Evolutionary conservation across 805 yeast species (phyloP), one percentile per base, ranked within the genome.

Genomic region (Ogataea wickerhamii): DNA sequence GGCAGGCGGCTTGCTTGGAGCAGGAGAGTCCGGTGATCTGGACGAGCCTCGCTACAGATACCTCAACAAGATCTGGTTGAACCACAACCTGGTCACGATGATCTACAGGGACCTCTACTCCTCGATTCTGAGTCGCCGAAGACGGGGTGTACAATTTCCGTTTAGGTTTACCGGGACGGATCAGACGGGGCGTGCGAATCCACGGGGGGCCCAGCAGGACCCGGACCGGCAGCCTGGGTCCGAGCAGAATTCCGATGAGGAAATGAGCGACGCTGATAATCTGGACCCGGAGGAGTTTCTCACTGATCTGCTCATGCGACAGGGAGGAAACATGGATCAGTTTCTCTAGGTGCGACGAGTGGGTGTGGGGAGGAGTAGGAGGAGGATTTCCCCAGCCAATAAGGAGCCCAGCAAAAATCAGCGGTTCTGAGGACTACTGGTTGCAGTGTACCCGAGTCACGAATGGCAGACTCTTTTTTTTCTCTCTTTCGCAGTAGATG

Each of bases 51-150:
- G 94, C 37, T 82, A 76, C 57, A 63, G 68, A 24, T 69, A 76
- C 43, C 60, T 83, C 45, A 80, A 74, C 48, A 70, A 70, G 34
- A 55, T 74, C 30, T 85, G 86, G 84, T 57, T 82, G 24, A 74
- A 69, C 44, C 82, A 80, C 48, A 37, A 43, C 19, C 25, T 55
- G 26, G 34, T 37, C 16, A 34, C 51, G 6, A 41, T 44, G 6
- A 44, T 33, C 12, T 47, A 31, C 40, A 41, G 51, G 28, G 41
- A 47, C 37, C 34, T 42, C 17, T 41, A 40, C 33, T 21, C 42
- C 19, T 31, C 35, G 5, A 32, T 39, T 11, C 26, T 31, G 26
- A 20, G 34, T 23, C 29, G 44, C 11, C 10, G 41, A 32, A 34
- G 46, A 23, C 20, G 36, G 17, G 37, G 48, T 35, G 30, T 28